Evolutionary conservation across 1,284 basidiomycete genomes (phyloP), one percentile per base, ranked within the genome.

Genomic region (Rhizoctonia solani): DNA sequence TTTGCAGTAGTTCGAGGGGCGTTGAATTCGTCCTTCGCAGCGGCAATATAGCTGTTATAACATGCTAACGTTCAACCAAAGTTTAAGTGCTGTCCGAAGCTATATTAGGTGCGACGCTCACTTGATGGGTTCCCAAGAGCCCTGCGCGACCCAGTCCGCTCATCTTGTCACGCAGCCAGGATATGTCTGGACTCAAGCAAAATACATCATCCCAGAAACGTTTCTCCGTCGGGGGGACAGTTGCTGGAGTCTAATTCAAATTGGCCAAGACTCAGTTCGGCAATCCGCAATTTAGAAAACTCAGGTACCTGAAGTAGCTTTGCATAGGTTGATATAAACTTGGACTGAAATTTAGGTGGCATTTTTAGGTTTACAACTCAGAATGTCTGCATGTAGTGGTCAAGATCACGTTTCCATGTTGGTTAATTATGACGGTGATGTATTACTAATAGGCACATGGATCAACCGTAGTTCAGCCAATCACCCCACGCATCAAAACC

Each of bases 301-400:
- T 29, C 29, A 44, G 73, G 54, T 71, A 68, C 78, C 72, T 81
- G 78, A 32, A 83, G 75, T 8, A 83, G 75, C 61, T 78, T 81
- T 19, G 72, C 76, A 71, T 81, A 83, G 19, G 77, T 76, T 1
- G 76, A 71, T 34, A 78, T 75, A 58, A 81, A 81, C 71, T 79
- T 81, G 11, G 82, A 80, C 8, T 71, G 67, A 13, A 68, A 21
- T 32, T 58, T 47, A 32, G 67, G 2, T n/a, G 61, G 61, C 37
- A 39, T 39, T 8, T 39, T 9, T 47, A 14, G 39, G 54, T 39
- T 41, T 29, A 34, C 16, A 25, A 63, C 14, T 19, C 54, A 53
- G 21, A 42, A n/a, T 37, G 25, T n/a, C 8, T 27, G 25, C 37
- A 63, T 53, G 27, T 21, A 44, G 13, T 32, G 37, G 59, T 42